Evolutionary conservation across 225 moss, liverwort and hornwort species (phyloP).

Genomic region (Physcomitrellopsis africana): DNA sequence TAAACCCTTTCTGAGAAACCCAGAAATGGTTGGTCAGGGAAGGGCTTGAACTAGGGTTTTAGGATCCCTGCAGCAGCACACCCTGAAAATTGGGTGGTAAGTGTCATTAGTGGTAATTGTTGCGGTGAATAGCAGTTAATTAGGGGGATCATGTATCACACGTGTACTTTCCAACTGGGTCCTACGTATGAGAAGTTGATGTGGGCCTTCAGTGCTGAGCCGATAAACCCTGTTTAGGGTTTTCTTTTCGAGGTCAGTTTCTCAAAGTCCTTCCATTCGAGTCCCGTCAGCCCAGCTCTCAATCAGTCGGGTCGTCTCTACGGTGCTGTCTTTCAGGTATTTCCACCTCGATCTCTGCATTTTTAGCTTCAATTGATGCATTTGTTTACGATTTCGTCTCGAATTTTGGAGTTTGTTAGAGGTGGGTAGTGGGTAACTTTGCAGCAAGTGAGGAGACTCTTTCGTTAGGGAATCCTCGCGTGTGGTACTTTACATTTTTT

Average conservation of each 20-base stretch:
- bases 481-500: neutral
- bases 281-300: slow-evolving; percentile 5
- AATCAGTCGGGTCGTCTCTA: slow-evolving; percentile 4
- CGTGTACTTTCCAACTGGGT: neutral
- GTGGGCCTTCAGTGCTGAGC: neutral
- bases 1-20: neutral
- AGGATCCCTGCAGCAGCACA: too few relatives aligned
- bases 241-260: neutral
- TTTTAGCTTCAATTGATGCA: neutral
- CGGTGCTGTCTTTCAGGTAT: neutral
- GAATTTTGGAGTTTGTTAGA: too few relatives aligned
- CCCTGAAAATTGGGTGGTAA: too few relatives aligned
- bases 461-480: neutral
- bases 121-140: neutral
- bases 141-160: neutral
- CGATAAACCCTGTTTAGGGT: slow-evolving; percentile 40
- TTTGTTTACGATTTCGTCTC: neutral
- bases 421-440: neutral
- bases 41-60: neutral
- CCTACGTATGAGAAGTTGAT: neutral
- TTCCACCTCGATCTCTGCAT: neutral
- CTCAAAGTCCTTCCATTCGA: neutral
- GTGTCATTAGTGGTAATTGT: neutral
- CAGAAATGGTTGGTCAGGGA: neutral
- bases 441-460: neutral